Evolutionary conservation across 2,329 filamentous ascomycete genomes (phyloP).

Genomic region (Monilinia aucupariae): DNA sequence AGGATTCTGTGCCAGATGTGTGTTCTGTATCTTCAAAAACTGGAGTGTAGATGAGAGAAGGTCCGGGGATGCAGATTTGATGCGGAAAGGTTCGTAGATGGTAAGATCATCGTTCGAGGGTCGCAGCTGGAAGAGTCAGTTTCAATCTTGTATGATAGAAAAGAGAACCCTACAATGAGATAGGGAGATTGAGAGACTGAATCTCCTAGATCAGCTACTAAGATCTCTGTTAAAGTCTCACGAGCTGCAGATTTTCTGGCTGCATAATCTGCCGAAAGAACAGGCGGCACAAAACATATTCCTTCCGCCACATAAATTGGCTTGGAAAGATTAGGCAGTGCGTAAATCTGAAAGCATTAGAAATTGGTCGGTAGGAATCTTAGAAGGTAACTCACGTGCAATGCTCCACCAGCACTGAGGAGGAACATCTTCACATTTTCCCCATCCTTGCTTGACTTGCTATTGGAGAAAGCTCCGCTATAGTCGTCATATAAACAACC

Average conservation of each 20-base stretch:
- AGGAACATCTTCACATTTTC: conserved; percentile 68
- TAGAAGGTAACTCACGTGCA: conserved; percentile 55
- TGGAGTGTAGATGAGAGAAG: conserved; percentile 47
- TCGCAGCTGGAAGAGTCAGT: conserved; percentile 52
- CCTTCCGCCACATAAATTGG: conserved; percentile 71
- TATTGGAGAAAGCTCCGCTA: conserved; percentile 48
- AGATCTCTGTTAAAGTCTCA: conserved; percentile 70
- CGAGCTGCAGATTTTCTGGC: conserved; percentile 65
- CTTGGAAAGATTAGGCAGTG: conserved; percentile 65
- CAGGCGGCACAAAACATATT: conserved; percentile 69
- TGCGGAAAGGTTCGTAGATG: conserved; percentile 75
- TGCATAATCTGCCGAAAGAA: conserved; percentile 66
- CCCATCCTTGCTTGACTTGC: conserved; percentile 37
- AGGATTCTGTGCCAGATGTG: conserved; percentile 55
- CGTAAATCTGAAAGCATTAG: conserved; percentile 56
- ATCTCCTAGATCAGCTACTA: conserved; percentile 83
- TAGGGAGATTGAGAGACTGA: conserved; percentile 64
- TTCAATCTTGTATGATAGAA: neutral
- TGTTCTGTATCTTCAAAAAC: conserved; percentile 71
- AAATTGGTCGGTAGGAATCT: neutral
- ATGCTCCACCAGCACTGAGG: conserved; percentile 65
- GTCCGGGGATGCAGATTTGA: conserved; percentile 31
- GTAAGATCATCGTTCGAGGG: conserved; percentile 76
- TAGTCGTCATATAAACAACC: conserved; percentile 77
- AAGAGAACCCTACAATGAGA: conserved; percentile 60